Evolutionary conservation across 2,329 filamentous ascomycete genomes (phyloP).

Genomic region (Pezizomycotina sp.): DNA sequence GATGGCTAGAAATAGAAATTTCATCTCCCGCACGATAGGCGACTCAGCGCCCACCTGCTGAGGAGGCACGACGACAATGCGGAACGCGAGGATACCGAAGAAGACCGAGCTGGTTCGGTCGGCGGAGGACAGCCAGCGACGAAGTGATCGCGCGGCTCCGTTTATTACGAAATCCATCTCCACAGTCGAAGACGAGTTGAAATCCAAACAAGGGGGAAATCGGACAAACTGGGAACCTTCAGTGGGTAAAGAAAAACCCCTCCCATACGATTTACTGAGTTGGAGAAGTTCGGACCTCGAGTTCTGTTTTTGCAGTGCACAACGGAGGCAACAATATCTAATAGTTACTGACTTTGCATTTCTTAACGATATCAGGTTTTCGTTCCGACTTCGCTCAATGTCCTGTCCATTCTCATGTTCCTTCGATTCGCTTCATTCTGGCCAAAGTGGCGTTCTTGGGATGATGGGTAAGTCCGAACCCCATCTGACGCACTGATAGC

Average conservation of each 20-base stretch:
- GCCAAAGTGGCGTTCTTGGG: slow-evolving; percentile 60
- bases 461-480: slow-evolving; percentile 48
- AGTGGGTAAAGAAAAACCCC: slow-evolving; percentile 37
- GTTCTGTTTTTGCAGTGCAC: background rate
- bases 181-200: slow-evolving; percentile 10
- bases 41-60: no score
- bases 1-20: no score
- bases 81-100: no score
- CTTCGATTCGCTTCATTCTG: slow-evolving; percentile 72
- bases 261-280: background rate
- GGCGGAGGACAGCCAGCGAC: no score
- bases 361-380: slow-evolving; percentile 37
- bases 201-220: slow-evolving; percentile 16
- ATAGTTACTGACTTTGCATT: slow-evolving; percentile 23
- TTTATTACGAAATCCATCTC: no score
- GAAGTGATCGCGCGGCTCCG: no score
- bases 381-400: slow-evolving; percentile 76
- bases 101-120: no score
- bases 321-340: background rate
- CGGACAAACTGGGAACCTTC: slow-evolving; percentile 54
- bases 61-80: no score
- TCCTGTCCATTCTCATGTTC: slow-evolving; percentile 84
- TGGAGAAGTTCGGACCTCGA: background rate
- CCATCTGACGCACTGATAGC: slow-evolving; percentile 2
- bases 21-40: no score